Conservation (phyloP, 768 basidiomycete species). For the Epithele typhae region DNA sequence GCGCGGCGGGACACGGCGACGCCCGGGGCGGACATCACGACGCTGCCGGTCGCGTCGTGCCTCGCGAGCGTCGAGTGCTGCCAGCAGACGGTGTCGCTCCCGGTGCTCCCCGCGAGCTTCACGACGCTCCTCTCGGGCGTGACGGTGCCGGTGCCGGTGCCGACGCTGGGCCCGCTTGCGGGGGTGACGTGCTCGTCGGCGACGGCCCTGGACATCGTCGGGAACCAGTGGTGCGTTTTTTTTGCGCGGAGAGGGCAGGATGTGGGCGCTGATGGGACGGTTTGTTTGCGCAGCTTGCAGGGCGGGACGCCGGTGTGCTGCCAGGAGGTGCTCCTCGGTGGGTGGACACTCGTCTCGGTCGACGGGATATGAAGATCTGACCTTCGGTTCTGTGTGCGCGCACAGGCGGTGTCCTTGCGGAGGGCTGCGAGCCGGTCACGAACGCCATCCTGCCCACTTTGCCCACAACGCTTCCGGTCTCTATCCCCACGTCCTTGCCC, state of each 20-base stretch:
- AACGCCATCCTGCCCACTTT: background rate
- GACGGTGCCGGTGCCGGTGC: slow-evolving; percentile 6
- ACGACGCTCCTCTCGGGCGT: slow-evolving; percentile 2
- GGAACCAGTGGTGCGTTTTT: slow-evolving; percentile 6
- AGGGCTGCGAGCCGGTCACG: slow-evolving; percentile 9
- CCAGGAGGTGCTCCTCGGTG: slow-evolving; percentile 3
- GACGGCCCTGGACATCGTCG: background rate
- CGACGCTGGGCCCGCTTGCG: slow-evolving; percentile 9
- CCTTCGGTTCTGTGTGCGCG: too few relatives aligned
- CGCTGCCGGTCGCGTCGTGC: background rate
- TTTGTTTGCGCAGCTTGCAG: background rate
- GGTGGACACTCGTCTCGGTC: too few relatives aligned
- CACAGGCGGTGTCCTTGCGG: slow-evolving; percentile 3
- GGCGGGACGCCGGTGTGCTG: slow-evolving; percentile 12
- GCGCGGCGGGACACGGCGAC: background rate
- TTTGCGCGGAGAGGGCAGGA: background rate
- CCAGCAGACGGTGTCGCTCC: slow-evolving; percentile 2
- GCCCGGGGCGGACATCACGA: background rate
- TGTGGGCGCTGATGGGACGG: background rate
- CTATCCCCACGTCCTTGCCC: background rate
- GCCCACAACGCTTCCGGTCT: background rate
- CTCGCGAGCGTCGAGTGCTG: slow-evolving; percentile 1
- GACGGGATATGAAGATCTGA: too few relatives aligned
- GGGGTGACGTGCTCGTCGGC: slow-evolving; percentile 3
- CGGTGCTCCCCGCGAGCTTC: slow-evolving; percentile 2